Evolutionary conservation across 805 yeast species (phyloP).

Genomic region (Kurtzmaniella fragi): DNA sequence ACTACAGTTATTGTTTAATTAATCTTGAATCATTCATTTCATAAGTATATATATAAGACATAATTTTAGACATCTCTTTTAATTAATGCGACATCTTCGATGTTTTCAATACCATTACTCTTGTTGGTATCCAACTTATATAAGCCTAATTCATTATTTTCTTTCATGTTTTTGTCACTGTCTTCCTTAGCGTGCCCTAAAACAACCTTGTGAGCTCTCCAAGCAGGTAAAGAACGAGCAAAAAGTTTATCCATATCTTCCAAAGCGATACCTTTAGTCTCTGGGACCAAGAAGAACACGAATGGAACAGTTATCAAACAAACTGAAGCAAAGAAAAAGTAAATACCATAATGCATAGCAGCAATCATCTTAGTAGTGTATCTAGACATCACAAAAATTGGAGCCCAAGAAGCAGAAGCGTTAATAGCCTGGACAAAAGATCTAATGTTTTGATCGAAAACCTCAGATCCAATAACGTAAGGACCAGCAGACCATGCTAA

Average conservation of each 20-base stretch:
- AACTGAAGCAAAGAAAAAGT: slow-evolving; percentile 32
- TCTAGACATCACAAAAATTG: slow-evolving; percentile 33
- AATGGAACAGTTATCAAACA: slow-evolving; percentile 30
- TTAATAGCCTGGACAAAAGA: slow-evolving; percentile 36
- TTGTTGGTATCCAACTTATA: slow-evolving; percentile 18
- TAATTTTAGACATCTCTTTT: neutral
- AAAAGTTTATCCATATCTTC: slow-evolving; percentile 23
- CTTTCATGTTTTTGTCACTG: slow-evolving; percentile 9
- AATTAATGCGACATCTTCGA: slow-evolving; percentile 10
- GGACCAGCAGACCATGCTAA: slow-evolving; percentile 40
- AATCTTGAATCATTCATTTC: neutral
- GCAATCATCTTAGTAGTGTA: slow-evolving; percentile 30
- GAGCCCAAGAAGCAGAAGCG: slow-evolving; percentile 37
- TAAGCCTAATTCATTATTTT: slow-evolving; percentile 6
- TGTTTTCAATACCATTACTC: slow-evolving; percentile 12
- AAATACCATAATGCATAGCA: slow-evolving; percentile 31
- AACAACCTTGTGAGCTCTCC: slow-evolving; percentile 17
- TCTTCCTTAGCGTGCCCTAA: slow-evolving; percentile 10
- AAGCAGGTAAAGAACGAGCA: slow-evolving; percentile 16
- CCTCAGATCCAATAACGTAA: slow-evolving; percentile 35
- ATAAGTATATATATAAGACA: neutral
- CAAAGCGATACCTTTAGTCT: slow-evolving; percentile 31
- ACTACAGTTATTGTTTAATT: neutral
- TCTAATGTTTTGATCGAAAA: slow-evolving; percentile 36
- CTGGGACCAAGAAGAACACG: slow-evolving; percentile 34